Base-by-base conservation (phyloP, 257 asterid genomes). In the Petrea volubilis region DNA sequence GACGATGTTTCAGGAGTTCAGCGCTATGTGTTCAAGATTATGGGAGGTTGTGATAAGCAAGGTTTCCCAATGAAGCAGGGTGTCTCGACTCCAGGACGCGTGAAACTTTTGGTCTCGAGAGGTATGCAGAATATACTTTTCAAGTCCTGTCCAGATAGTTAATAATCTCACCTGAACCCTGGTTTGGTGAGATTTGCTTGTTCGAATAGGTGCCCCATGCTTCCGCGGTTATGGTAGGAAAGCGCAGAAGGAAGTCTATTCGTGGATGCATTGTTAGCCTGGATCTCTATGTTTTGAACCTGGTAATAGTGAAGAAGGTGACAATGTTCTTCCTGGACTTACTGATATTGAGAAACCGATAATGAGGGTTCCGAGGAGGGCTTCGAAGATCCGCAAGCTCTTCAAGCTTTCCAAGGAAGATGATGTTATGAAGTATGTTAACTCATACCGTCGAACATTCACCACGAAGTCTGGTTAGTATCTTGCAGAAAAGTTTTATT, bases 251-350 rank as follows among this genome's bases (percentile, higher is more conserved):
- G 86, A 89, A 89, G 80, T 87, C 96, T 3, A 94, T 89, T 0
- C 94, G 96, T n/a, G 96, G 96, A 5, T 89, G 96, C 78, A 89
- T 89, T 43, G 96, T 89, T 12, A 89, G 96, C 71, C 96, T 80
- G 0, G 93, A 89, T 44, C 90, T 89, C 6, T 87, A 91, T 0
- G 96, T 89, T 51, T 44, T 89, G 65, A 89, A 89, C 57, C 67
- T 89, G 79, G 96, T 89, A 29, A 89, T 89, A 24, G 94, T 89
- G 15, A 89, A 89, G 53, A 89, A 89, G 96, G 96, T 12, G 93
- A 87, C 4, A 85, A 77, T 49, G 96, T 85, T 24, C 81, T 89
- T n/a, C 96, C 96, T 2, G 96, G 96, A 0, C 80, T 89, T 8
- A 89, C 96, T 14, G 96, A 89, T 62, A 63, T 68, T 5, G 96